These are phyloP conservation scores for Narthecium ossifragum DNA, from an alignment of 106 monocot species.

Conservation along the genomic window DNA sequence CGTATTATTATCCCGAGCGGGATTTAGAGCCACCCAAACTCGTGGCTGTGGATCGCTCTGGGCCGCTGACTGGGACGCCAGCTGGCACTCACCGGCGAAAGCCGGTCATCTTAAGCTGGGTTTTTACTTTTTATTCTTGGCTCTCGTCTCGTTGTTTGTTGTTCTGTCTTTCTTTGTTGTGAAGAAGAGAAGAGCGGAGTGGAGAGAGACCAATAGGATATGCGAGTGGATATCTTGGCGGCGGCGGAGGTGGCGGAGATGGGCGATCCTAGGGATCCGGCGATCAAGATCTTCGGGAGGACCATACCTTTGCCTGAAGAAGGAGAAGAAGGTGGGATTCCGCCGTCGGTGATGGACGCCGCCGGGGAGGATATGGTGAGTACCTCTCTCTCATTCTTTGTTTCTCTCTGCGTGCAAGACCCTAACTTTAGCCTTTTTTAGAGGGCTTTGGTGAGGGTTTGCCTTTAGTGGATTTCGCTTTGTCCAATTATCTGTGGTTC, in stretches of 20 bases:
- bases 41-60: conserved; percentile 24
- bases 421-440: too few relatives aligned
- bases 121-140: neutral
- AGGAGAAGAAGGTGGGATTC: neutral
- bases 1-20: too few relatives aligned
- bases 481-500: too few relatives aligned
- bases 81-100: conserved; percentile 19
- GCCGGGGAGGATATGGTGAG: conserved; percentile 2
- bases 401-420: too few relatives aligned
- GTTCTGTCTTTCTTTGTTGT: neutral
- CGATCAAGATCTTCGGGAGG: conserved; percentile 78
- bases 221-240: neutral
- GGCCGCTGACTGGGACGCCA: conserved; percentile 38
- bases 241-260: conserved; percentile 18
- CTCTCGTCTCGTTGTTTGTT: neutral
- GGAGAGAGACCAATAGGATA: conserved; percentile 7
- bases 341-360: neutral
- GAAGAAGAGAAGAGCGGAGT: conserved; percentile 2
- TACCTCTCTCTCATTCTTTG: neutral
- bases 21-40: too few relatives aligned
- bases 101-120: conserved; percentile 19
- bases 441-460: too few relatives aligned
- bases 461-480: too few relatives aligned
- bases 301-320: conserved; percentile 48
- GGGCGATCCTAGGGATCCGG: conserved; percentile 60